Base-by-base conservation (phyloP, 768 basidiomycete species). In the Psilocybe cubensis region DNA sequence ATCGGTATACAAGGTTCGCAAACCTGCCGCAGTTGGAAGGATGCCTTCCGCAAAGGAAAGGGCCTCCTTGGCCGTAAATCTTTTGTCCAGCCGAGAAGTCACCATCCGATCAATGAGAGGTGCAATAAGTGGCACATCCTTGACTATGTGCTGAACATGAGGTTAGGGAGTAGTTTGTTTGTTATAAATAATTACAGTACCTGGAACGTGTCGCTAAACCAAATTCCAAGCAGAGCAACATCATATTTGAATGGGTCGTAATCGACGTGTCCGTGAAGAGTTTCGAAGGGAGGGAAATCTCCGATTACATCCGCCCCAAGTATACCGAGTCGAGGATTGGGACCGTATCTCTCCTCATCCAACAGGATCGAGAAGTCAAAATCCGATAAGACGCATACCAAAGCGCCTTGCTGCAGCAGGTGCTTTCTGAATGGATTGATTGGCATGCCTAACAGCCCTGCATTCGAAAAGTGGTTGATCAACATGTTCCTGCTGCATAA, bases 221-320 rank as follows among this genome's bases (percentile, higher is more conserved):
- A 33, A 2, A n/a, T 24, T 12, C 67, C 67, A 23, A 70, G 29
- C 18, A 51, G 35, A 8, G 59, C 60, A 23, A 69, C 65, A 35
- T 68, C 68, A 48, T 53, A 68, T 1, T 58, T 62, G 55, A 68
- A 69, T 0, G 66, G 68, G 48, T 70, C 54, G 44, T 65, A 69
- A 33, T 64, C 63, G 27, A 60, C 45, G 41, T 68, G 63, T 2
- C 66, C 68, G 46, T 68, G 64, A 4, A 14, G 8, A 5, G 63
- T 54, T 23, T 57, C 56, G 14, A 18, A 28, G 17, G 41, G 48
- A 10, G 21, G 31, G 25, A 27, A 42, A 28, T 28, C 45, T 11
- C 5, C 3, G 17, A 23, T 20, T 33, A 20, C 31, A 38, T 5
- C n/a, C 28, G 40, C 24, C n/a, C 18, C 41, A 17, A 10, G 7